A percentile compares a stretch with the other conserved stretches of the same genome.
phyloP scores from a whole-genome alignment of 176 grass and related monocot species.

The Oryza glaberrima region DNA sequence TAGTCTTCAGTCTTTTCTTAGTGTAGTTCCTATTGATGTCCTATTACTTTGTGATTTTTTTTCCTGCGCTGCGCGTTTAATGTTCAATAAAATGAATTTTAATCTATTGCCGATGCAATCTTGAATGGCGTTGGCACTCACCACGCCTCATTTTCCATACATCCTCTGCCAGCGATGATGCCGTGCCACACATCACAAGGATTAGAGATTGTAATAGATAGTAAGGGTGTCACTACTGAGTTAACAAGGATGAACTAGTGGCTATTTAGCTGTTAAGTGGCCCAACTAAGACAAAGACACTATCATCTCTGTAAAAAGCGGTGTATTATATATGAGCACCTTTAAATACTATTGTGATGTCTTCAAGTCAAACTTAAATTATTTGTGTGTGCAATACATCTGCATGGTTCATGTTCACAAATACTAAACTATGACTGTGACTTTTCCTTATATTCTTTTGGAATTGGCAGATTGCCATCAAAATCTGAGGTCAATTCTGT shows the following conservation, averaged over 20 bases:
- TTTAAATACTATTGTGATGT: not conserved
- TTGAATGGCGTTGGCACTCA: no score
- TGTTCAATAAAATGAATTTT: not conserved
- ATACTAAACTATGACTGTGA: not conserved
- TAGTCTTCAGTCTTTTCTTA: no score
- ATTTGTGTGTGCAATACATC: not conserved
- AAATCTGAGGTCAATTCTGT: not conserved
- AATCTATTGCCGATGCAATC: not conserved
- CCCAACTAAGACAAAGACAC: not conserved
- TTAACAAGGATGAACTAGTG: not conserved
- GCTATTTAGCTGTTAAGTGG: not conserved
- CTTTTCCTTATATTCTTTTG: not conserved
- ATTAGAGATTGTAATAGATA: not conserved
- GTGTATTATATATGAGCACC: not conserved
- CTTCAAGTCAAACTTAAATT: not conserved
- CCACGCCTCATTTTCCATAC: no score
- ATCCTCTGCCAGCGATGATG: no score
- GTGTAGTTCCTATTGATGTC: not conserved
- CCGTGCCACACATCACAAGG: not conserved
- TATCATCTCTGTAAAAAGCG: not conserved
- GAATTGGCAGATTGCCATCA: not conserved
- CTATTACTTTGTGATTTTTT: not conserved
- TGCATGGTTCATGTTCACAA: not conserved
- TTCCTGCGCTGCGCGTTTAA: not conserved
- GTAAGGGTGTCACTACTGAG: not conserved